Evolutionary conservation across 495 filamentous ascomycete genomes (phyloP).

Genomic region (Penicillium herquei): DNA sequence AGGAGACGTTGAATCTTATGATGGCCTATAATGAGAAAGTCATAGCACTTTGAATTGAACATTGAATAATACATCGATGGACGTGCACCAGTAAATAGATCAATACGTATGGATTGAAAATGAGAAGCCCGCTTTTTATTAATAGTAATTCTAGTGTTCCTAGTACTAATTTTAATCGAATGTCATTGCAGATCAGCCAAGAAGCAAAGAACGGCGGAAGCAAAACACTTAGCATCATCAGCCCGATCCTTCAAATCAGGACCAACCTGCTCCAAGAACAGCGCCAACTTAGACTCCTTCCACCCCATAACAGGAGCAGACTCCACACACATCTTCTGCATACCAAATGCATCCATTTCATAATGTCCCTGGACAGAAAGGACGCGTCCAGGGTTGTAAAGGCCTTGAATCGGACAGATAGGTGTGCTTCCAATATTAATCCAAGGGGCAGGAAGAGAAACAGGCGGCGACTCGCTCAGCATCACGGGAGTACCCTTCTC

Average conservation of each 20-base stretch:
- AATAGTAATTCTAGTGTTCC: no score
- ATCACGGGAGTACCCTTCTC: constrained; percentile 20
- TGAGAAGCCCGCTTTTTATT: no score
- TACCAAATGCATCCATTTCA: constrained; percentile 38
- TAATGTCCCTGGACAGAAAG: constrained; percentile 39
- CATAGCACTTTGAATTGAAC: background rate
- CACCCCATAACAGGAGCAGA: constrained; percentile 26
- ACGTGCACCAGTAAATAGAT: no score
- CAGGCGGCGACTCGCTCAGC: constrained; percentile 22
- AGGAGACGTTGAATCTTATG: background rate
- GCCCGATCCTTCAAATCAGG: constrained; percentile 21
- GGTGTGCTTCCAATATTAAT: constrained; percentile 33
- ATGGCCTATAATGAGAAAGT: no score
- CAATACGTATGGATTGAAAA: no score
- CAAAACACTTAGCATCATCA: constrained; percentile 25
- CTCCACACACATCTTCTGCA: constrained; percentile 30
- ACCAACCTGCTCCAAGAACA: constrained; percentile 29
- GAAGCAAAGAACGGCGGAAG: constrained; percentile 23
- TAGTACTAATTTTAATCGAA: background rate
- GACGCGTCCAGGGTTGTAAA: constrained; percentile 32
- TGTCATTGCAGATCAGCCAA: constrained; percentile 25
- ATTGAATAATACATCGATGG: background rate
- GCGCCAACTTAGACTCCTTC: constrained; percentile 26
- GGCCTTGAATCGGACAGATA: constrained; percentile 39
- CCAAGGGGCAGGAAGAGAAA: constrained; percentile 28